These are phyloP conservation scores for Tolypocladium endophyticum DNA, from an alignment of 2,329 filamentous ascomycete genomes.

Conservation along the genomic window DNA sequence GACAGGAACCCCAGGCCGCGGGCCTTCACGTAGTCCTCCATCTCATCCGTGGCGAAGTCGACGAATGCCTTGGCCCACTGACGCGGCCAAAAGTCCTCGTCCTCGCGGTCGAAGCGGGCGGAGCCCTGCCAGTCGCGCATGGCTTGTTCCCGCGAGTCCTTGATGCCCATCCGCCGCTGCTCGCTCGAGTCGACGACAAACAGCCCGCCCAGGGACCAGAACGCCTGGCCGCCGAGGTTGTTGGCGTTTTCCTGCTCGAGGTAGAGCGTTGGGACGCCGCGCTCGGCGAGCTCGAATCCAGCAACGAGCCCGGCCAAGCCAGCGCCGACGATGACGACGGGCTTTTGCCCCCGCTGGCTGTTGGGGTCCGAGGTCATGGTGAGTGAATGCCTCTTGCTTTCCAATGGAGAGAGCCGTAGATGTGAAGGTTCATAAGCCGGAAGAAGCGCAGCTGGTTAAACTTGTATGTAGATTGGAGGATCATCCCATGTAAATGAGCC, in stretches of 20 bases:
- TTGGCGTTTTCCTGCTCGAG: constrained; percentile 48
- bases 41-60: constrained; percentile 47
- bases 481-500: not conserved
- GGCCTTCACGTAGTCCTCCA: constrained; percentile 46
- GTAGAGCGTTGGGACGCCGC: constrained; percentile 37
- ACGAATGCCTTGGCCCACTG: constrained; percentile 55
- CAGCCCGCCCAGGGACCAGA: constrained; percentile 52
- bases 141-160: constrained; percentile 45
- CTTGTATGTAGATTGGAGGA: not conserved
- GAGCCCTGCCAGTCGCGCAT: constrained; percentile 49
- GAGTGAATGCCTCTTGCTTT: not conserved
- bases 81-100: constrained; percentile 46
- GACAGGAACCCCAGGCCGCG: constrained; percentile 40
- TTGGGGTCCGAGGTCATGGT: not conserved
- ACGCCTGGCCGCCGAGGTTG: constrained; percentile 51
- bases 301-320: constrained; percentile 51
- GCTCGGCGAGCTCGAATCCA: constrained; percentile 43
- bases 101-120: constrained; percentile 46
- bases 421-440: not conserved
- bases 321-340: constrained; percentile 45
- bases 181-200: constrained; percentile 48
- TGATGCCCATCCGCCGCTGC: constrained; percentile 48
- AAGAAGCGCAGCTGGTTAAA: not conserved
- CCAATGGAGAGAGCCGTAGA: not conserved
- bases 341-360: constrained; percentile 9